Evolutionary conservation across 176 grass and related monocot genomes (phyloP).

Genomic region (Oropetium thomaeum): DNA sequence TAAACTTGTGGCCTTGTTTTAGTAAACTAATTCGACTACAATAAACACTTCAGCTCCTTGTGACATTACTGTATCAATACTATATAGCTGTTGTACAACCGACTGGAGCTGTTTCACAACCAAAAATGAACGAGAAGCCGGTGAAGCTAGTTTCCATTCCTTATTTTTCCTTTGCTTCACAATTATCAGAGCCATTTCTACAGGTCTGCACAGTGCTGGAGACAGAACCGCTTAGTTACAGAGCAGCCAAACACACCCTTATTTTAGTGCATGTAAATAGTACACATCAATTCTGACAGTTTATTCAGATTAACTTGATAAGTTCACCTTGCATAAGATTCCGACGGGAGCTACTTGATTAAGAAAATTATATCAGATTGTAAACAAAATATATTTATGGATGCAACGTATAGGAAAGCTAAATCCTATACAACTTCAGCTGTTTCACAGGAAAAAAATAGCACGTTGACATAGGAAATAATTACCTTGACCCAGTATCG

Average conservation of each 20-base stretch:
- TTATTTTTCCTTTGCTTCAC: too few species aligned
- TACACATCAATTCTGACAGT: background rate
- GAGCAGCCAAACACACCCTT: background rate
- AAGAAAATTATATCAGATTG: background rate
- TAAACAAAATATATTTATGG: background rate
- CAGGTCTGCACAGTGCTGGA: too few species aligned
- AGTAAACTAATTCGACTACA: background rate
- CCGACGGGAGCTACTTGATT: background rate
- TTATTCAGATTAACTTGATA: constrained; percentile 5
- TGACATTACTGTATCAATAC: background rate
- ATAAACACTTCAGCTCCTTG: background rate
- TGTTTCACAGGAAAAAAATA: background rate
- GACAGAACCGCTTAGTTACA: background rate
- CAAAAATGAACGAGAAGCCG: background rate
- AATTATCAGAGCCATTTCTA: too few species aligned
- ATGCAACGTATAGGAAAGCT: background rate
- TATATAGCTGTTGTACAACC: background rate
- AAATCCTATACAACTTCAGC: background rate
- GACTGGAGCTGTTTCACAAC: background rate
- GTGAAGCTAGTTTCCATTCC: too few species aligned
- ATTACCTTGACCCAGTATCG: constrained; percentile 94
- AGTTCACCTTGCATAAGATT: constrained; percentile 1
- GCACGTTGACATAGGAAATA: constrained; percentile 23
- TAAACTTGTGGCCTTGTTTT: background rate
- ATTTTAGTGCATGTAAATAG: constrained; percentile 6